phyloP scores from a whole-genome alignment of 2,329 filamentous ascomycete species.

The Chaetothyriales sp. region DNA sequence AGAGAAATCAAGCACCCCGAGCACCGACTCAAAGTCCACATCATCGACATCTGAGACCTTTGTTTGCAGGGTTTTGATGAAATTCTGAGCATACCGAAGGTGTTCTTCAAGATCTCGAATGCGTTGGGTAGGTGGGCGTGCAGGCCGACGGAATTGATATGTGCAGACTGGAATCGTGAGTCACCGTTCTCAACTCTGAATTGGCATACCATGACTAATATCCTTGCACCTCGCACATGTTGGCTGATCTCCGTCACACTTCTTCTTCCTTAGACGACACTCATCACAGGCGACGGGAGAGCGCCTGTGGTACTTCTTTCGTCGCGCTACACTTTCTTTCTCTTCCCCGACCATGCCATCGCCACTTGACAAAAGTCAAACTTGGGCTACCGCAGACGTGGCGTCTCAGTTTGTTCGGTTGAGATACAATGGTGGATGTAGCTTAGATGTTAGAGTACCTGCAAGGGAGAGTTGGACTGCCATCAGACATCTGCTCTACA shows the following conservation, averaged over 20 bases:
- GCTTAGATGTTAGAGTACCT: no score
- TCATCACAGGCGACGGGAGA: conserved; percentile 14
- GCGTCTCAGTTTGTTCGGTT: no score
- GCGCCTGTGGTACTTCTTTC: conserved; percentile 11
- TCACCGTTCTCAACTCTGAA: background rate
- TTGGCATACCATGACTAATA: background rate
- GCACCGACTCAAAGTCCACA: conserved; percentile 6
- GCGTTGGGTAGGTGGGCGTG: conserved; percentile 12
- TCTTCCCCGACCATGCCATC: background rate
- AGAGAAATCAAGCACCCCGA: conserved; percentile 7
- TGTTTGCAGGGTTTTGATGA: conserved; percentile 7
- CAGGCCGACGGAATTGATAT: conserved; percentile 10
- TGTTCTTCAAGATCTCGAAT: conserved; percentile 13
- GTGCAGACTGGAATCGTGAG: conserved; percentile 6
- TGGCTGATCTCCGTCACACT: conserved; percentile 12
- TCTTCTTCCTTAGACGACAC: conserved; percentile 14
- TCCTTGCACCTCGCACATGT: background rate
- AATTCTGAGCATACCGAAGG: conserved; percentile 7
- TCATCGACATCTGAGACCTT: conserved; percentile 1
- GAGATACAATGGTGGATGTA: no score
- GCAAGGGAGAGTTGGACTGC: no score
- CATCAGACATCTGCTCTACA: no score
- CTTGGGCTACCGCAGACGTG: no score
- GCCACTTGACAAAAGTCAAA: background rate
- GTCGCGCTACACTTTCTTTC: background rate